Evolutionary conservation across 2,329 filamentous ascomycete species (phyloP).

Genomic region (Ceratocystis destructans): DNA sequence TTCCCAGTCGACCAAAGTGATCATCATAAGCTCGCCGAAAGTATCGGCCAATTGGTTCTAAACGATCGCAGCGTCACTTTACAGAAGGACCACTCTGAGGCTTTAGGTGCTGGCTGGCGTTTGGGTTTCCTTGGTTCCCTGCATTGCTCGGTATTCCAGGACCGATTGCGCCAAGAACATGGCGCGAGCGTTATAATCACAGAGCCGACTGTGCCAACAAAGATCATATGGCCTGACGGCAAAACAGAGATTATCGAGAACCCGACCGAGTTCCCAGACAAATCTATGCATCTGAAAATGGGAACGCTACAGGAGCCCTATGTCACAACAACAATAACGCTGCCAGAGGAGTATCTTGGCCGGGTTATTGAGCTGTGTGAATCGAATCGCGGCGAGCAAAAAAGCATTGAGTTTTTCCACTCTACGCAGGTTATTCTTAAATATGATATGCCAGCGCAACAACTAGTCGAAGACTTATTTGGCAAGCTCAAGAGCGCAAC

Average conservation of each 20-base stretch:
- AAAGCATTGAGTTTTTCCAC: conserved; percentile 81
- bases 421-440: conserved; percentile 85
- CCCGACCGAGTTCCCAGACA: conserved; percentile 66
- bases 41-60: conserved; percentile 81
- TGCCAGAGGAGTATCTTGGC: conserved; percentile 87
- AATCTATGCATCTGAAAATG: conserved; percentile 26
- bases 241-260: conserved; percentile 53
- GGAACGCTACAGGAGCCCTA: conserved; percentile 39
- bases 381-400: conserved; percentile 72
- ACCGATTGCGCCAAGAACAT: conserved; percentile 85
- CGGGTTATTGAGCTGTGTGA: conserved; percentile 93
- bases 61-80: conserved; percentile 93
- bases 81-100: conserved; percentile 88
- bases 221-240: conserved; percentile 49
- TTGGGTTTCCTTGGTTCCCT: conserved; percentile 91
- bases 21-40: conserved; percentile 77
- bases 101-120: conserved; percentile 84
- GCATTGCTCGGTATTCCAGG: conserved; percentile 98
- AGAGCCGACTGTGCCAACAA: conserved; percentile 86
- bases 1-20: conserved; percentile 87
- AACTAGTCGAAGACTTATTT: conserved; percentile 93
- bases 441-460: conserved; percentile 75
- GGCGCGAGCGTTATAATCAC: conserved; percentile 93
- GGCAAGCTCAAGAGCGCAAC: conserved; percentile 88
- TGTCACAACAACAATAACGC: conserved; percentile 70